A percentile compares a stretch with the other conserved stretches of the same genome.
Evolutionary conservation across 352 stramenopile genomes (phyloP).

Genomic region (Phytophthora cactorum): DNA sequence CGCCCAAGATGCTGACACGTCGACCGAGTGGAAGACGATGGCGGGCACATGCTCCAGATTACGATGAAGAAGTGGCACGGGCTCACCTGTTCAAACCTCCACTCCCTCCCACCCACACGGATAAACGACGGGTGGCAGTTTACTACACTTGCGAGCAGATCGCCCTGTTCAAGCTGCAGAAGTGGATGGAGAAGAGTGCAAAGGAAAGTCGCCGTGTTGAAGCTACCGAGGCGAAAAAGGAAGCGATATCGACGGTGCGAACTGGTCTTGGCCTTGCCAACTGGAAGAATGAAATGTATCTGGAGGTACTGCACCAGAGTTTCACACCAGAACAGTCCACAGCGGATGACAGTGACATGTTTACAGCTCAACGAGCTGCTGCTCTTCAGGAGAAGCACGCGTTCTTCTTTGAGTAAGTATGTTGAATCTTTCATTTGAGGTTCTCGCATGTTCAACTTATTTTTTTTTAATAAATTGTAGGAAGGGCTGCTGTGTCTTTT

Average conservation of each 20-base stretch:
- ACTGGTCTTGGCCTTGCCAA: slow-evolving; percentile 13
- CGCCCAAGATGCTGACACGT: slow-evolving; percentile 17
- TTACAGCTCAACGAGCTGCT: slow-evolving; percentile 6
- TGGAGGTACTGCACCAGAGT: slow-evolving; percentile 72
- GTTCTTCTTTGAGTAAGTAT: slow-evolving; percentile 73
- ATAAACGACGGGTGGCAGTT: slow-evolving; percentile 59
- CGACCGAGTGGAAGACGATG: slow-evolving; percentile 38
- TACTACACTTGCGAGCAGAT: slow-evolving; percentile 82
- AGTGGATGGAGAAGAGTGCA: slow-evolving; percentile 57
- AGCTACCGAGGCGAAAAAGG: slow-evolving; percentile 2
- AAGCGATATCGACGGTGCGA: neutral
- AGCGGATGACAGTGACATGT: slow-evolving; percentile 4
- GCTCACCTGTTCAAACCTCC: slow-evolving; percentile 40
- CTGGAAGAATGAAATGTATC: slow-evolving; percentile 77
- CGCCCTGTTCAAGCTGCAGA: slow-evolving; percentile 73
- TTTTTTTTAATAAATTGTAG: slow-evolving; percentile 33
- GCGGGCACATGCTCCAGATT: slow-evolving; percentile 42
- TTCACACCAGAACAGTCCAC: slow-evolving; percentile 13
- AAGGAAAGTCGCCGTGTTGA: slow-evolving; percentile 29
- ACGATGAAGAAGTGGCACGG: slow-evolving; percentile 47
- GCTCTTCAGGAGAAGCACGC: slow-evolving; percentile 60
- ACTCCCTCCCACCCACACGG: slow-evolving; percentile 37
- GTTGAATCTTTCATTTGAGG: neutral
- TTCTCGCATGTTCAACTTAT: neutral
- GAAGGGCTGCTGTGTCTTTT: slow-evolving; percentile 77